Conservation (phyloP, 495 filamentous ascomycete genomes). For the Pyrenopolyporus hunteri region DNA sequence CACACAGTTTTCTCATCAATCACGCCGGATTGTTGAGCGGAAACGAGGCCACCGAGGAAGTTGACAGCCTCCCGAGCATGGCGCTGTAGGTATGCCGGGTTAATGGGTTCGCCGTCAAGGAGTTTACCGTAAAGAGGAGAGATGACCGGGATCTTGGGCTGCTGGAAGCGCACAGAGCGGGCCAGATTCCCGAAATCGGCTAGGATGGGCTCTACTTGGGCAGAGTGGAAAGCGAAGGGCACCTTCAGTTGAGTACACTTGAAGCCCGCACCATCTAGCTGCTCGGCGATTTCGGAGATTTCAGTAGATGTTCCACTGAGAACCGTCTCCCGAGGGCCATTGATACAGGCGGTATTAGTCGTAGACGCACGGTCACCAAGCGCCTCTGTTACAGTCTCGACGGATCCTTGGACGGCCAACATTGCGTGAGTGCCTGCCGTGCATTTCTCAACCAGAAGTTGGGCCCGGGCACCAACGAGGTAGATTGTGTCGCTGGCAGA, state of each 20-base stretch:
- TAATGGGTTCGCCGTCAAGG: conserved; percentile 61
- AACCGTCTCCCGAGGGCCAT: conserved; percentile 66
- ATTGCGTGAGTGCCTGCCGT: conserved; percentile 72
- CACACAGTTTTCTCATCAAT: conserved; percentile 63
- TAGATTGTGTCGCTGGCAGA: conserved; percentile 80
- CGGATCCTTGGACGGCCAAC: conserved; percentile 62
- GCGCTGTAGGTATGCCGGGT: conserved; percentile 65
- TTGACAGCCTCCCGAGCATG: conserved; percentile 77
- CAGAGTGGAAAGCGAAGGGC: conserved; percentile 82
- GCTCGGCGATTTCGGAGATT: conserved; percentile 64
- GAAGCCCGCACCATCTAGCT: conserved; percentile 61
- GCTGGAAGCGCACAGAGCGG: conserved; percentile 61
- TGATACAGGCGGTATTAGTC: conserved; percentile 64
- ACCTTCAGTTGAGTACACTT: conserved; percentile 74
- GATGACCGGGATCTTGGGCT: conserved; percentile 70
- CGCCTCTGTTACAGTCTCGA: conserved; percentile 47
- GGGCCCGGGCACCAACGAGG: conserved; percentile 77
- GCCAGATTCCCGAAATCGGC: conserved; percentile 67
- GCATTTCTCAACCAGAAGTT: conserved; percentile 75
- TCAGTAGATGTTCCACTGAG: conserved; percentile 59
- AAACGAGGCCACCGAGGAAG: conserved; percentile 67
- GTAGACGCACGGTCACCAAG: conserved; percentile 43
- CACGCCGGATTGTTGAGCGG: conserved; percentile 54
- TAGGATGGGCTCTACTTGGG: conserved; percentile 78
- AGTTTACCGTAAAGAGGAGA: conserved; percentile 71